Base-by-base conservation (phyloP, 495 filamentous ascomycete species). In the Entonaema liquescens region DNA sequence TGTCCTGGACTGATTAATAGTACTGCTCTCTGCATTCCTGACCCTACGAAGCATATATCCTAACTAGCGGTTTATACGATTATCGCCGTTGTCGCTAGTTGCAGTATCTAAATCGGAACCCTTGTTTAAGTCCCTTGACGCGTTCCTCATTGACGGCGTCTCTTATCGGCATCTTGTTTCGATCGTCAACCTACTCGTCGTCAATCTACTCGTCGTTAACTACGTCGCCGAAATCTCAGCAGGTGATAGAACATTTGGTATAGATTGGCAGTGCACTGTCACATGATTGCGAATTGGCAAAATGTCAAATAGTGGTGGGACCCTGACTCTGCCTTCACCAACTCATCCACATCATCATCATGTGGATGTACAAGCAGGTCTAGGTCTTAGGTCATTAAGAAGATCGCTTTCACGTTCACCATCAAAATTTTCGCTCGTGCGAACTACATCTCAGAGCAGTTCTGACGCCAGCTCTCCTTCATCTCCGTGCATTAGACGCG, bases 361-460 rank as follows among this genome's bases (percentile, higher is more conserved):
- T 81, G 90, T 93, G 71, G 92, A 94, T 79, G 87, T 92, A 4
- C 89, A 87, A 70, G 88, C 91, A 23, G 88, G 91, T 15, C 90
- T 96, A 57, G 88, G 91, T 15, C 90, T 96, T 56, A 84, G 90
- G 68, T 89, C 93, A 68, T 79, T 97, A 44, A 87, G 93, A 44
- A 90, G 93, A 70, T 96, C 94, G 21, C 83, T 97, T 52, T 96
- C 93, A 28, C 85, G 92, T 50, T 97, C 93, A 9, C 94, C 93
- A 9, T 96, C 94, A 8, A 96, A 93, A 76, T 92, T 94, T 72
- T 86, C 86, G 36, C 78, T 94, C 26, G 80, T 88, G 47, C 83
- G 86, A 28, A 80, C 85, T 17, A 86, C 86, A 79, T 80, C 79
- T 6, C 79, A 75, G 25, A 74, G 72, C 40, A 75, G 76, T 57